Percentiles rank a stretch among this genome's conserved stretches.
phyloP scores from a whole-genome alignment of 2,329 filamentous ascomycete genomes.

The Penicillium sp. region DNA sequence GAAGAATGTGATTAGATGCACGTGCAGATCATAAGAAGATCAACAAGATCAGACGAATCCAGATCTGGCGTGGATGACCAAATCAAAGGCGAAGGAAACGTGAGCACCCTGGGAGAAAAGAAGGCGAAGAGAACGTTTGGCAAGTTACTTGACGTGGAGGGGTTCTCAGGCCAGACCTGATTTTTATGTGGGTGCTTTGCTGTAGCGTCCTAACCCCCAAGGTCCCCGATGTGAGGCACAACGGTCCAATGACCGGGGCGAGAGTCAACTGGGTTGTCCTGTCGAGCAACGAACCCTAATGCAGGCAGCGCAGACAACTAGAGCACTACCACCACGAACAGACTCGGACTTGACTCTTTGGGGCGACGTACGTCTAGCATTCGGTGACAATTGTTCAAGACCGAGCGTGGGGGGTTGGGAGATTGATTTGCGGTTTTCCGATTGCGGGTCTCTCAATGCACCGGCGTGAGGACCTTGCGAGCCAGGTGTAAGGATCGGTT shows the following conservation, averaged over 20 bases:
- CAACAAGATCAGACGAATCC: neutral
- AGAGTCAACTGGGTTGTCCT: slow-evolving; percentile 15
- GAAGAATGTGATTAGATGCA: slow-evolving; percentile 3
- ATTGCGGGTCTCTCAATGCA: neutral
- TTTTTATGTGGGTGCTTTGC: slow-evolving; percentile 10
- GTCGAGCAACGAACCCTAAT: slow-evolving; percentile 10
- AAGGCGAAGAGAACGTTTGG: slow-evolving; percentile 2
- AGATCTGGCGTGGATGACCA: neutral
- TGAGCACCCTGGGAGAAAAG: slow-evolving; percentile 17
- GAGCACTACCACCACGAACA: neutral
- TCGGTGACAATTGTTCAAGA: neutral
- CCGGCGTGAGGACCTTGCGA: slow-evolving; percentile 11
- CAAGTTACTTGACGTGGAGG: slow-evolving; percentile 10
- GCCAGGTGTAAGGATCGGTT: neutral
- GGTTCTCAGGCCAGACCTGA: neutral
- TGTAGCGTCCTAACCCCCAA: slow-evolving; percentile 19
- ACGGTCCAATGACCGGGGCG: slow-evolving; percentile 13
- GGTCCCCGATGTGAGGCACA: slow-evolving; percentile 20
- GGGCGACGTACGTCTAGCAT: slow-evolving; percentile 4
- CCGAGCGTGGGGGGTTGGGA: neutral
- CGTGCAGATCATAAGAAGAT: slow-evolving; percentile 1
- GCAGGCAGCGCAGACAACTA: slow-evolving; percentile 4
- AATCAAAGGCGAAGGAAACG: neutral
- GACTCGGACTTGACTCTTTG: neutral
- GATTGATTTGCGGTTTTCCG: slow-evolving; percentile 1